Conservation (phyloP, 2,329 filamentous ascomycete species). For the Venturia carpophila region DNA sequence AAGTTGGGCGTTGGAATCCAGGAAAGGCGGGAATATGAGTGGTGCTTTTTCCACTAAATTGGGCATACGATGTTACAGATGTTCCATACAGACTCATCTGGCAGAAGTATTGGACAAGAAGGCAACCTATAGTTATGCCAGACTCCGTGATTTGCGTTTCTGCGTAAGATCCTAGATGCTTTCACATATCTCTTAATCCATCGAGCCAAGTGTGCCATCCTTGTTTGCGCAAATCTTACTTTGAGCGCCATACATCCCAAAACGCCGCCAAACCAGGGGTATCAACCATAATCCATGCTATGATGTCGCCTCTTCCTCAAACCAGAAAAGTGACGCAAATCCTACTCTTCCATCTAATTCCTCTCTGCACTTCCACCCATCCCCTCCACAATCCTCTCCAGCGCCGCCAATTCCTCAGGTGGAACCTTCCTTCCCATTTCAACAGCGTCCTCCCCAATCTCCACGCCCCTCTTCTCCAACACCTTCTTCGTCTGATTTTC, state of each 20-base stretch:
- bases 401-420: conserved; percentile 30
- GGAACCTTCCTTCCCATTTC: conserved; percentile 25
- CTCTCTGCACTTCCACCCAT: background rate
- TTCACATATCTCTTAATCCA: too few relatives aligned
- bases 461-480: conserved; percentile 64
- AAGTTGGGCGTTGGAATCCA: too few relatives aligned
- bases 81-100: too few relatives aligned
- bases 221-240: too few relatives aligned
- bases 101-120: too few relatives aligned
- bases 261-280: conserved; percentile 8
- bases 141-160: background rate
- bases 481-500: conserved; percentile 71
- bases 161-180: background rate
- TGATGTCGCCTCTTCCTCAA: background rate
- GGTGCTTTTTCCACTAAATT: too few relatives aligned
- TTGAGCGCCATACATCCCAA: background rate
- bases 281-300: conserved; percentile 27
- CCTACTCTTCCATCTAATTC: conserved; percentile 10
- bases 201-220: too few relatives aligned
- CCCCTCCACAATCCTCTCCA: conserved; percentile 30
- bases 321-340: background rate
- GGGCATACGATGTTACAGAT: too few relatives aligned
- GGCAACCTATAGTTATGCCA: background rate
- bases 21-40: too few relatives aligned
- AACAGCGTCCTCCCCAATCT: conserved; percentile 34